Percentiles rank a stretch among this genome's conserved stretches.
Conservation (phyloP, 1,284 basidiomycete species). For the Exobasidium rhododendri region DNA sequence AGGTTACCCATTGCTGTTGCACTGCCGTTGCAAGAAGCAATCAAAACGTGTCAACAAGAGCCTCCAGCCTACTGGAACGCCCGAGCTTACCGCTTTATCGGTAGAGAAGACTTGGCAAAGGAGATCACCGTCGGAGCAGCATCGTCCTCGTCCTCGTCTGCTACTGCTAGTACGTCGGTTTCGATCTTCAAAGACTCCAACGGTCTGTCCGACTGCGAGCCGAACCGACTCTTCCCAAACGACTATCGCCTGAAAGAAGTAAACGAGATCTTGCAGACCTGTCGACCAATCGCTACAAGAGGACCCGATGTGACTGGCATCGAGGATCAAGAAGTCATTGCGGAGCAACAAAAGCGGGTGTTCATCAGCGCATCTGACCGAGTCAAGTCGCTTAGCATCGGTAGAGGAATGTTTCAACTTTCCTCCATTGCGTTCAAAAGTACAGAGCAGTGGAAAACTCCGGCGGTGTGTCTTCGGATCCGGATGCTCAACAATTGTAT, state of each 20-base stretch:
- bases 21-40: conserved; percentile 75
- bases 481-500: conserved; percentile 21
- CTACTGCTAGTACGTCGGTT: not conserved
- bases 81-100: conserved; percentile 71
- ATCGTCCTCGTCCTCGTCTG: not conserved
- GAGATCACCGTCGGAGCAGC: not conserved
- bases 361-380: conserved; percentile 29
- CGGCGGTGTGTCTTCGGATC: conserved; percentile 37
- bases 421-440: conserved; percentile 33
- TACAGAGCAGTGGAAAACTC: conserved; percentile 41
- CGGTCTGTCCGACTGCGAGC: too few species aligned
- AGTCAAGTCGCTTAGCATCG: conserved; percentile 41
- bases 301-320: conserved; percentile 5
- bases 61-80: conserved; percentile 71
- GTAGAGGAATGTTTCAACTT: conserved; percentile 48
- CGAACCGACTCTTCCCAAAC: conserved; percentile 21
- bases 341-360: not conserved
- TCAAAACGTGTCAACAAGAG: conserved; percentile 72
- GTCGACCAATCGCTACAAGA: conserved; percentile 26
- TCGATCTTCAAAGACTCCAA: too few species aligned
- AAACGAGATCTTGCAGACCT: conserved; percentile 43
- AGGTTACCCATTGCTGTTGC: conserved; percentile 67
- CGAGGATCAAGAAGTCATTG: conserved; percentile 8
- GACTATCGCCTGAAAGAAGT: conserved; percentile 50
- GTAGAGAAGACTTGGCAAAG: conserved; percentile 69